Evolutionary conservation across 2,329 filamentous ascomycete species (phyloP).

Genomic region (Cercospora citrullina): DNA sequence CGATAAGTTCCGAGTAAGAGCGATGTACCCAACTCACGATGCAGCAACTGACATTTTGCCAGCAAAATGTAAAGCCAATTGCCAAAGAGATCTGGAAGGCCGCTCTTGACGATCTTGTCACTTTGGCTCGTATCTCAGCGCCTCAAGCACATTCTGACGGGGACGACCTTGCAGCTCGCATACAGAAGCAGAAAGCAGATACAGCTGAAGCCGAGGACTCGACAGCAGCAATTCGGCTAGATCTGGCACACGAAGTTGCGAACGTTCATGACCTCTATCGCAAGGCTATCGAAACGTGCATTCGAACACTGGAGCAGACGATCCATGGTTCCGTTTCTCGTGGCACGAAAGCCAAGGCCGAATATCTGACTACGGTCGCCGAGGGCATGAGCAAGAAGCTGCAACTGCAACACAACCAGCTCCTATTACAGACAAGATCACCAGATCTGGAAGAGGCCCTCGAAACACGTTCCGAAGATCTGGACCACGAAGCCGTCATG

Average conservation of each 20-base stretch:
- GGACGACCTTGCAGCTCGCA: conserved; percentile 18
- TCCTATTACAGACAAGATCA: conserved; percentile 31
- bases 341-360: conserved; percentile 45
- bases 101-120: conserved; percentile 34
- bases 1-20: conserved; percentile 39
- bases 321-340: conserved; percentile 49
- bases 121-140: conserved; percentile 38
- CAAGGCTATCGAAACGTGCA: conserved; percentile 40
- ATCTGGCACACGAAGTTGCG: conserved; percentile 39
- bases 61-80: conserved; percentile 41
- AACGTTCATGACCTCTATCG: conserved; percentile 42
- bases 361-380: conserved; percentile 46
- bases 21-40: not conserved
- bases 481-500: conserved; percentile 36
- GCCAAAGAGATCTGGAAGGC: conserved; percentile 39
- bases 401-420: conserved; percentile 32
- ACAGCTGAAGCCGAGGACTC: conserved; percentile 26
- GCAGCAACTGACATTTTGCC: conserved; percentile 3
- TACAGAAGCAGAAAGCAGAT: conserved; percentile 22
- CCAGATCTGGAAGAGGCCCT: conserved; percentile 35
- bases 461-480: conserved; percentile 35
- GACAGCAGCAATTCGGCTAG: conserved; percentile 36
- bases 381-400: conserved; percentile 46
- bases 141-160: conserved; percentile 16
- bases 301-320: conserved; percentile 50